These are phyloP conservation scores for Moniliophthora roreri DNA, from an alignment of 1,284 basidiomycete genomes.

Conservation along the genomic window DNA sequence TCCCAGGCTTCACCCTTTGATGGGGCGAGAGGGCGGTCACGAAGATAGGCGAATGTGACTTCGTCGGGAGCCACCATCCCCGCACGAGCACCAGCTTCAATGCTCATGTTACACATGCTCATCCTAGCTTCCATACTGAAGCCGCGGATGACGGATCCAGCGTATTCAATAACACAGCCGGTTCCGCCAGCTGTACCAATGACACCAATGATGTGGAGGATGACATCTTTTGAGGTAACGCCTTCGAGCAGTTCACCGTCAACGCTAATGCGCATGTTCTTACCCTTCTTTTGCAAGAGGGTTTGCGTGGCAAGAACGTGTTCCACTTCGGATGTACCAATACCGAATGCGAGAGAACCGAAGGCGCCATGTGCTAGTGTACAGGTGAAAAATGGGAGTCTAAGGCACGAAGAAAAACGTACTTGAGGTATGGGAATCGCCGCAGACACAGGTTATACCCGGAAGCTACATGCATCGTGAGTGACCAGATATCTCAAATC, in stretches of 20 bases:
- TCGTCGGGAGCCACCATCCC: constrained; percentile 97
- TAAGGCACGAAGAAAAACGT: constrained; percentile 26
- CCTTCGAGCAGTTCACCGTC: constrained; percentile 86
- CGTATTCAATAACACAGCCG: constrained; percentile 91
- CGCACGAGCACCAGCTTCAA: constrained; percentile 93
- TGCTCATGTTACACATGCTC: constrained; percentile 99
- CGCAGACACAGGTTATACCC: constrained; percentile 94
- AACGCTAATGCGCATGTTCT: constrained; percentile 95
- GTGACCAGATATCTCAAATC: constrained; percentile 3
- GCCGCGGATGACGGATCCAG: constrained; percentile 87
- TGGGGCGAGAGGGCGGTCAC: constrained; percentile 75
- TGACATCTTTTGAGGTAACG: constrained; percentile 93
- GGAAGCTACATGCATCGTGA: constrained; percentile 60
- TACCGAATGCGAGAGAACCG: constrained; percentile 94
- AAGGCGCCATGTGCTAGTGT: constrained; percentile 88
- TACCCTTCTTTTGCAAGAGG: constrained; percentile 87
- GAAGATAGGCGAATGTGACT: constrained; percentile 87
- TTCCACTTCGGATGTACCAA: constrained; percentile 96
- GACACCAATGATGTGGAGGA: constrained; percentile 91
- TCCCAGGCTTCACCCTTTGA: constrained; percentile 93
- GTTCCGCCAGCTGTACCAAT: constrained; percentile 96
- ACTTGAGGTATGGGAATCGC: constrained; percentile 95
- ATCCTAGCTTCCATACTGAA: constrained; percentile 96
- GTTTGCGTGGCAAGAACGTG: constrained; percentile 97
- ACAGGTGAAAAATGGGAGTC: not conserved